Percentiles rank a stretch among this genome's conserved stretches.
Conservation (phyloP, 176 grass and related monocot species). For the Oryza longistaminata region DNA sequence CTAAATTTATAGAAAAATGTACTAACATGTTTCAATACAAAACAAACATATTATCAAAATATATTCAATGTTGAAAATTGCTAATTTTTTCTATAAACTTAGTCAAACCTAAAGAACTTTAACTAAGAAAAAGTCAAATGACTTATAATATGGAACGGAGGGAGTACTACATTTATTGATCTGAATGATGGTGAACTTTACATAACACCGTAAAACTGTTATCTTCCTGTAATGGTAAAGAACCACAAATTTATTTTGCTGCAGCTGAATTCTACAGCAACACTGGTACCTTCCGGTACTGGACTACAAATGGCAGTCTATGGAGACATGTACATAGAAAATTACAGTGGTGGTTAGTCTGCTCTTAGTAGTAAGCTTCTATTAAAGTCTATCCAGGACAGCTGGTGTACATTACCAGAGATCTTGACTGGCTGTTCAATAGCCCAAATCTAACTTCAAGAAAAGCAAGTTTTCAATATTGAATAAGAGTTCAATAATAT, state of each 20-base stretch:
- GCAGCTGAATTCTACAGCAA: constrained; percentile 14
- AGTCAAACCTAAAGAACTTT: too few relatives aligned
- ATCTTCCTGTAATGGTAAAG: neutral
- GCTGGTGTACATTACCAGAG: neutral
- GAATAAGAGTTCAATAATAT: neutral
- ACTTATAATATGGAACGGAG: too few relatives aligned
- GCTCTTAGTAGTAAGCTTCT: neutral
- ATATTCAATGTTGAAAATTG: too few relatives aligned
- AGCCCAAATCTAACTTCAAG: neutral
- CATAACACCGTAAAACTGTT: neutral
- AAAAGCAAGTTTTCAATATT: neutral
- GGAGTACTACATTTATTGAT: neutral
- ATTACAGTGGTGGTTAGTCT: neutral
- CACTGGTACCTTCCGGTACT: neutral
- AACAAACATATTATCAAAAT: too few relatives aligned
- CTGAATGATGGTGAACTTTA: neutral
- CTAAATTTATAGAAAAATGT: too few relatives aligned
- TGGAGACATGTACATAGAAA: neutral
- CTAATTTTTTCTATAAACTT: too few relatives aligned
- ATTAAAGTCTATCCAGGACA: neutral
- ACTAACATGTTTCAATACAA: too few relatives aligned
- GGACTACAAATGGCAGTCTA: neutral
- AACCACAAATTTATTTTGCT: neutral
- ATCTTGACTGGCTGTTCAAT: constrained; percentile 3
- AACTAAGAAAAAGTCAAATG: too few relatives aligned